Evolutionary conservation across 306 rosid species (phyloP).

Genomic region (Senna tora): DNA sequence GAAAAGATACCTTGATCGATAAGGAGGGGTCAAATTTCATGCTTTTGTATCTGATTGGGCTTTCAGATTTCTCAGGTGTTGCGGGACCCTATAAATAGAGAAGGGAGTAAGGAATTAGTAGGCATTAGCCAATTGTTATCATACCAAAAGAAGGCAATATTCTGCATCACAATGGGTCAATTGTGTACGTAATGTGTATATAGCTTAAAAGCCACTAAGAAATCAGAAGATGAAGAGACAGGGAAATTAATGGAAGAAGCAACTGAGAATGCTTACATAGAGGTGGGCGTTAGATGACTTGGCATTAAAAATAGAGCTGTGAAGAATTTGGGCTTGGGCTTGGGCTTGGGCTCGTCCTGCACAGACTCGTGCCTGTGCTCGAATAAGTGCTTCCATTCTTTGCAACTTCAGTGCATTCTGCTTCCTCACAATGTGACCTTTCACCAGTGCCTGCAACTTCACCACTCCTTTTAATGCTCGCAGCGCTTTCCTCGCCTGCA

Average conservation of each 20-base stretch:
- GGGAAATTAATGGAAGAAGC: constrained; percentile 9
- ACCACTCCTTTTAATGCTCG: constrained; percentile 88
- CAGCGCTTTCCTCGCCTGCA: constrained; percentile 85
- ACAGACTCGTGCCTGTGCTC: constrained; percentile 62
- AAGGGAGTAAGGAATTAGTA: background rate
- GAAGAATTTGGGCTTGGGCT: constrained; percentile 43
- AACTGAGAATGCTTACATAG: constrained; percentile 49
- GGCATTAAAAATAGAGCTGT: constrained; percentile 42
- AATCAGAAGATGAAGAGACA: background rate
- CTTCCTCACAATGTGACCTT: constrained; percentile 91
- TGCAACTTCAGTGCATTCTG: constrained; percentile 68
- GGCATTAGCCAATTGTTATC: constrained; percentile 19
- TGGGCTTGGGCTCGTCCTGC: constrained; percentile 49
- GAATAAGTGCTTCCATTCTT: constrained; percentile 62
- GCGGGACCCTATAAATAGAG: constrained; percentile 65
- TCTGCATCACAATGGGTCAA: background rate
- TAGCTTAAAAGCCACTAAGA: background rate
- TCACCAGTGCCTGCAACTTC: constrained; percentile 84
- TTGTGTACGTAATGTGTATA: background rate
- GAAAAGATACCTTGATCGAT: constrained; percentile 49
- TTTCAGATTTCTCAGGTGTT: constrained; percentile 88
- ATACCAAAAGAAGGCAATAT: constrained; percentile 13
- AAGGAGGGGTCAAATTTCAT: constrained; percentile 58
- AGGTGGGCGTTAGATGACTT: constrained; percentile 57
- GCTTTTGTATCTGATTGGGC: constrained; percentile 58